A percentile compares a stretch with the other conserved stretches of the same genome.
Evolutionary conservation across 1,139 yeast species (phyloP).

Genomic region (Hemisphaericaspora lyxosophila): DNA sequence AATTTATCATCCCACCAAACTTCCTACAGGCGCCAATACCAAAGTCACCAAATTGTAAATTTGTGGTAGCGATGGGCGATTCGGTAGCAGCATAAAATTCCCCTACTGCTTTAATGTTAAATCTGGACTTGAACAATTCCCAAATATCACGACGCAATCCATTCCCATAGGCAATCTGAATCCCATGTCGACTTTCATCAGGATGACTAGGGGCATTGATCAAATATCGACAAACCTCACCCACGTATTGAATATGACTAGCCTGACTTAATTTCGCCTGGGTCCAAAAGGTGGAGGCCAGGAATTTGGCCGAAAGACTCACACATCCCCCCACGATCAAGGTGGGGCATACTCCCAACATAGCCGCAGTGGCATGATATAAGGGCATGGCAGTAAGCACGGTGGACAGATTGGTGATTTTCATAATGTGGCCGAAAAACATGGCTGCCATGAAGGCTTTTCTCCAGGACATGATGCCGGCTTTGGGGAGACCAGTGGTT

Average conservation of each 20-base stretch:
- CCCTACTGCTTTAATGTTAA: slow-evolving; percentile 73
- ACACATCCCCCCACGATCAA: slow-evolving; percentile 67
- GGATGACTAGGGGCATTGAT: slow-evolving; percentile 62
- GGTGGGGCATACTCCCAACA: slow-evolving; percentile 79
- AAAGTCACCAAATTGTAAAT: slow-evolving; percentile 71
- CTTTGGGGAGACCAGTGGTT: slow-evolving; percentile 92
- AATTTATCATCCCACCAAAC: slow-evolving; percentile 67
- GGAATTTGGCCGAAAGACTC: slow-evolving; percentile 79
- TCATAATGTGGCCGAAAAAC: slow-evolving; percentile 69
- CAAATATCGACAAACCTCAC: slow-evolving; percentile 90
- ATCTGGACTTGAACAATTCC: slow-evolving; percentile 74
- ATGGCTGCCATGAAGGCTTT: slow-evolving; percentile 71
- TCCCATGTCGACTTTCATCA: slow-evolving; percentile 67
- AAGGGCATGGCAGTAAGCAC: slow-evolving; percentile 94
- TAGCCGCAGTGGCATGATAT: slow-evolving; percentile 92
- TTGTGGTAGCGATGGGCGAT: slow-evolving; percentile 87
- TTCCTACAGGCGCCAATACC: slow-evolving; percentile 91
- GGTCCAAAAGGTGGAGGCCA: slow-evolving; percentile 87
- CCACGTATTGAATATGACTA: slow-evolving; percentile 89
- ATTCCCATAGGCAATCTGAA: slow-evolving; percentile 82
- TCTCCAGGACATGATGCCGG: slow-evolving; percentile 92
- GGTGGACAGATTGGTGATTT: slow-evolving; percentile 52
- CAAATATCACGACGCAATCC: slow-evolving; percentile 94
- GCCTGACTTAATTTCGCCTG: slow-evolving; percentile 73
- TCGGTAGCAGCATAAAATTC: slow-evolving; percentile 96